phyloP scores from a whole-genome alignment of 495 filamentous ascomycete species.

The Tuber indicum region DNA sequence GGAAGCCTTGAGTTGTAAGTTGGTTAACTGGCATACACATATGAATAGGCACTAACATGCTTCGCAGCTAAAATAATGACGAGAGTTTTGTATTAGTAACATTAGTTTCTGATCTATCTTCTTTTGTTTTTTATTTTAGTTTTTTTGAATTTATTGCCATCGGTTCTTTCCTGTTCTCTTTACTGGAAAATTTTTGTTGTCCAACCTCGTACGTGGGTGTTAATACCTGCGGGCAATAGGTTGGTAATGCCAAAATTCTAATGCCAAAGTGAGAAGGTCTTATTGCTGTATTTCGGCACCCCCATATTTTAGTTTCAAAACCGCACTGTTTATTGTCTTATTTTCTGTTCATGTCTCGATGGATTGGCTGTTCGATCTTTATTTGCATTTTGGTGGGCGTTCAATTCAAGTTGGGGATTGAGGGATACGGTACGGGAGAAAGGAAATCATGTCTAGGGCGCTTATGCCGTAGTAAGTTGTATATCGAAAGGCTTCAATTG shows the following conservation, averaged over 20 bases:
- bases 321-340: neutral
- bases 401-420: neutral
- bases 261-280: neutral
- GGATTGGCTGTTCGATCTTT: neutral
- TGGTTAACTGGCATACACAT: neutral
- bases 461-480: neutral
- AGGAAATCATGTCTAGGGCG: neutral
- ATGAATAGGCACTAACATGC: conserved; percentile 9
- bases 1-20: conserved; percentile 59
- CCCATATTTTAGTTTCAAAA: neutral
- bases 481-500: neutral
- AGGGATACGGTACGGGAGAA: neutral
- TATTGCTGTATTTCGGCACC: neutral
- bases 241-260: neutral
- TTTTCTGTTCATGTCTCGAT: neutral
- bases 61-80: conserved; percentile 72
- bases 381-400: neutral
- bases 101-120: neutral
- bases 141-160: neutral
- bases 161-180: neutral
- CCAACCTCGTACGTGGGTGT: neutral
- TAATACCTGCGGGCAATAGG: neutral
- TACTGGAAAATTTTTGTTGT: neutral
- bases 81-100: conserved; percentile 65
- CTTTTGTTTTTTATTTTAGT: neutral